Evolutionary conservation across 345 rosid species (phyloP), one percentile per base, ranked within the genome.

Genomic region (Leavenworthia alabamica): DNA sequence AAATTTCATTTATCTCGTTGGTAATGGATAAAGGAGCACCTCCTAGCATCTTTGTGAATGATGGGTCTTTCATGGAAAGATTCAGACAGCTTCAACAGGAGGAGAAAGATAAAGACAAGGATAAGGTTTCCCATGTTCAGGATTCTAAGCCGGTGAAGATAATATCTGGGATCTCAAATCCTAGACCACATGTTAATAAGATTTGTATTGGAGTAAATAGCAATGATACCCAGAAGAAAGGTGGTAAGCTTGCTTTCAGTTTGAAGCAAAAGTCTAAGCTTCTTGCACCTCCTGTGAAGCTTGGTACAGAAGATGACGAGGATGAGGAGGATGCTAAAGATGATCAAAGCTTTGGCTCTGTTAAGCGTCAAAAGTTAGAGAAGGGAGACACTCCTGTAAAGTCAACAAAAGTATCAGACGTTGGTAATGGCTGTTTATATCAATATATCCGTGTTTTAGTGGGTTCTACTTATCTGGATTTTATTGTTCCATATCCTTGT

Each of bases 31-130:
- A 89, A 75, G 77, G 82, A 76, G 79, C 79, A 11, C 86, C 90
- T 43, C 64, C 90, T 62, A 64, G 80, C 78, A 88, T 89, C 71
- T 93, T 93, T 70, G 92, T 81, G 60, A 89, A 93, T 68, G 99
- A 93, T 72, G 99, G 99, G 22, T 93, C 99, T 1, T 93, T 93
- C 81, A 85, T 93, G 99, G 99, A 93, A 86, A 87, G 84, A 83
- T 93, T 93, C 80, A 89, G 80, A 71, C 96, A 84, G 66, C 92
- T 89, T 78, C 97, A 89, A 70, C 85, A 85, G 74, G 92, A n/a
- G n/a, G n/a, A 77, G 66, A 85, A 83, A 53, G 85, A 57, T 54
- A 72, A 77, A 77, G 84, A 64, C 1, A 70, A 72, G 57, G 85
- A 73, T 16, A 79, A 77, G 49, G 62, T 60, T 53, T 12, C 62